Base-by-base conservation (phyloP, 2,329 filamentous ascomycete genomes). In the Cryphonectria naterciae region DNA sequence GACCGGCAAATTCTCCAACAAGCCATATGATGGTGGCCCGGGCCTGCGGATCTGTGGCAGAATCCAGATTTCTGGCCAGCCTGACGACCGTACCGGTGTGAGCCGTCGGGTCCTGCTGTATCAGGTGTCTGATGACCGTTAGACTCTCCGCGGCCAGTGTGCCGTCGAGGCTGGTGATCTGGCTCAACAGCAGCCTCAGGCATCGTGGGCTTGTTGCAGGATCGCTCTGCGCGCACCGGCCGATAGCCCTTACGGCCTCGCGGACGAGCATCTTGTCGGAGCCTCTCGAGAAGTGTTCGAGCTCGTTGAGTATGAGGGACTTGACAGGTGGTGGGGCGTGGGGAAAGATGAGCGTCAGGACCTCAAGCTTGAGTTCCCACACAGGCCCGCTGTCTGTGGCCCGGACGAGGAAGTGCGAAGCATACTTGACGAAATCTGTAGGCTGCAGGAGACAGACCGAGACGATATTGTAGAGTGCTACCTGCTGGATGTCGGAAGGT, bases 1-100 rank as follows among this genome's bases (percentile, higher is more conserved):
- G 81, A 0, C 94, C 93, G 0, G 95, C 90, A 76, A 97, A 98
- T 80, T 99, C 96, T 62, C 96, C 96, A 0, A 98, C 95, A 0
- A 99, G 88, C 96, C 96, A 99, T 75, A 99, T 92, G 74, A 99
- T 98, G 65, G 93, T 97, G 3, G 96, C 96, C 74, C 96, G 88
- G 4, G 96, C 96, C 72, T 94, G 92, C 1, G 96, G 91, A 73
- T 96, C 95, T 0, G 92, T 93, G 1, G 94, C 93, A 4, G 92
- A 92, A 77, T 98, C 96, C 2, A 99, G 88, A 73, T 97, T 95
- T 81, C 94, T 96, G 7, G 96, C 96, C 65, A 99, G 83, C 63
- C 94, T 89, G 46, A 98, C 89, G 1, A 98, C 94, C 0, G 96
- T 99, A 58, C 91, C 92, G 15, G 89, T 87, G 78, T 99, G 96